Evolutionary conservation across 2,329 filamentous ascomycete species (phyloP), one percentile per base, ranked within the genome.

Genomic region (Paecilomyces formosus): DNA sequence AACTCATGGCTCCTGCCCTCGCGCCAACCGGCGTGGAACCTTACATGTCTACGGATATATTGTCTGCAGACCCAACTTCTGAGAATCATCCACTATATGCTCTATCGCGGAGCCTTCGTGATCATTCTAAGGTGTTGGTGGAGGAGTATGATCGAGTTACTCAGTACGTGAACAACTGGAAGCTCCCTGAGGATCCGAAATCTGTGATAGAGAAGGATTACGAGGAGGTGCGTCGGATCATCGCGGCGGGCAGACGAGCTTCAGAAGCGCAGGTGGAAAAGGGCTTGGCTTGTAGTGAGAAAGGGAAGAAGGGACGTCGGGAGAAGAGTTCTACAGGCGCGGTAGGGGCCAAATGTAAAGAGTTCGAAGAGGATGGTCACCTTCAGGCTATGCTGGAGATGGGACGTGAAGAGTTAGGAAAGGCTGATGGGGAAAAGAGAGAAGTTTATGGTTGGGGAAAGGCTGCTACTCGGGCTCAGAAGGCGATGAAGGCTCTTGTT

Each of bases 331-430:
- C 50, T 52, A 15, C 8, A 35, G 26, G 49, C 24, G 49, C 58
- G 50, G 49, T 50, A 31, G 35, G 45, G 28, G 18, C 31, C 21
- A 55, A 56, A 21, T 35, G 6, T 21, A 51, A 54, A 15, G 45
- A 9, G 18, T 58, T 60, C 50, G 56, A 60, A 15, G 56, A 58
- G 13, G 64, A 65, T 58, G 56, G 55, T 15, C 60, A 62, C 57
- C 53, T 64, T 53, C 60, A 64, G 35, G 39, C 50, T 2, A 65
- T 65, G 64, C n/a, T 65, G 55, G 57, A 63, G 33, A 62, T 65
- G 58, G 64, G 62, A 7, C 57, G 49, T 28, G 56, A 39, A 6
- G 55, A 49, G 3, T 18, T 51, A 9, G 7, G 30, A 18, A 56
- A 56, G 18, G 52, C 31, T 13, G 49, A 52, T 21, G 15, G 31